Percentiles rank a stretch among this genome's conserved stretches.
Evolutionary conservation across 1,139 yeast genomes (phyloP).

Genomic region (Suhomyces coccinellae): DNA sequence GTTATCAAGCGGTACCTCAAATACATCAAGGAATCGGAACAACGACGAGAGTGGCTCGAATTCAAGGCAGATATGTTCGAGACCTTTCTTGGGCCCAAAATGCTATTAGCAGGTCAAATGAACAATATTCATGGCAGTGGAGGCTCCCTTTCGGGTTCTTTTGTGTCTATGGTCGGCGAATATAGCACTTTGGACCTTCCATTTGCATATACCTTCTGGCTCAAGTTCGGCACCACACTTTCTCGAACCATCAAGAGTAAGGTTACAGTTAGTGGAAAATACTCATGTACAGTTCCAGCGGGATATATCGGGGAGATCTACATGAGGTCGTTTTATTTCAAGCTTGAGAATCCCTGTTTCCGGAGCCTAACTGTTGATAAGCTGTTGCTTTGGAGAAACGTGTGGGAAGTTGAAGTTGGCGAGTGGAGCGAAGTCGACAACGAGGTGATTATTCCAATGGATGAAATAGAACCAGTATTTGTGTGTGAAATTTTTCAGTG

Average conservation of each 20-base stretch:
- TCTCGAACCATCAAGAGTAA: conserved; percentile 6
- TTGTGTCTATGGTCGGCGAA: conserved; percentile 18
- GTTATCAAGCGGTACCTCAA: conserved; percentile 3
- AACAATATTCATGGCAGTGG: conserved; percentile 23
- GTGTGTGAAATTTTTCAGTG: conserved; percentile 2
- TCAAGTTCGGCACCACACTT: background rate
- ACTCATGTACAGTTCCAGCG: conserved; percentile 19
- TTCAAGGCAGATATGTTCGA: background rate
- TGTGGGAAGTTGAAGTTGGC: conserved; percentile 5
- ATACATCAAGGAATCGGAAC: conserved; percentile 9
- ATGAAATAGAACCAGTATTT: conserved; percentile 18
- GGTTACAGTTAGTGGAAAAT: conserved; percentile 16
- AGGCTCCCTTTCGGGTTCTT: conserved; percentile 20
- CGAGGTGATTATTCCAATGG: conserved; percentile 11
- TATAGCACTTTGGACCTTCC: conserved; percentile 18
- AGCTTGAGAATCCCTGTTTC: conserved; percentile 14
- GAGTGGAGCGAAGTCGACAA: conserved; percentile 11
- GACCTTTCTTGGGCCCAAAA: conserved; percentile 13
- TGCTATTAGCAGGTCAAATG: conserved; percentile 24
- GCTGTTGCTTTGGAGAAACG: background rate
- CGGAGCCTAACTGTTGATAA: conserved; percentile 10
- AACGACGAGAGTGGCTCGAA: conserved; percentile 20
- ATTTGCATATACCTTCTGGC: conserved; percentile 9
- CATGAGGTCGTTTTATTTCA: conserved; percentile 18
- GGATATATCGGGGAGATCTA: conserved; percentile 25